Conservation (phyloP, 2,329 filamentous ascomycete species). For the Colletotrichum cereale region DNA sequence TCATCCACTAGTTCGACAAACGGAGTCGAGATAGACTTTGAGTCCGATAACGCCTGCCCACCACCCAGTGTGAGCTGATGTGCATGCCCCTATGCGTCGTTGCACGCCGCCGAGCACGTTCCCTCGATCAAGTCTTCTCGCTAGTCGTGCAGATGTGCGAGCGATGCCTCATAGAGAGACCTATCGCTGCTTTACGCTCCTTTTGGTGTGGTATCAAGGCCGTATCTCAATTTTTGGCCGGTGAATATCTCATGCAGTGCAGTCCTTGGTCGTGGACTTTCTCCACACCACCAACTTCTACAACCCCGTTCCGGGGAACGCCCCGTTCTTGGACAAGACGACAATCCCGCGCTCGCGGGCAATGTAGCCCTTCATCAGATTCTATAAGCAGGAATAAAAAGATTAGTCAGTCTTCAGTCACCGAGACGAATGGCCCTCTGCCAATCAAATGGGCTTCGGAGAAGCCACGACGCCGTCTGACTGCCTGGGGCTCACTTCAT, state of each 20-base stretch:
- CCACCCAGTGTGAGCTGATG: constrained; percentile 1
- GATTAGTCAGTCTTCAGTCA: constrained; percentile 49
- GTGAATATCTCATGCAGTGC: constrained; percentile 3
- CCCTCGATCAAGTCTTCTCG: neutral
- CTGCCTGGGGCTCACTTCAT: constrained; percentile 11
- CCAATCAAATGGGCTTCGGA: neutral
- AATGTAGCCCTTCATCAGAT: constrained; percentile 98
- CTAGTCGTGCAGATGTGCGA: neutral
- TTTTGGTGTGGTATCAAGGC: neutral
- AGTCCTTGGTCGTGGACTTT: neutral
- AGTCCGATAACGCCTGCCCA: neutral
- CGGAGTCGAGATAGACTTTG: constrained; percentile 31
- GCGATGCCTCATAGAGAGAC: neutral
- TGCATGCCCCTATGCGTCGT: constrained; percentile 10
- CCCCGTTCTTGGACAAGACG: constrained; percentile 91
- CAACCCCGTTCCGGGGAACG: constrained; percentile 90
- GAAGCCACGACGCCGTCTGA: neutral
- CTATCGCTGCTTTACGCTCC: constrained; percentile 11
- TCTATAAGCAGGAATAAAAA: constrained; percentile 62
- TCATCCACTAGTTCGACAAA: neutral
- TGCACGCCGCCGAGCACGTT: neutral
- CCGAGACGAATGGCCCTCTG: neutral
- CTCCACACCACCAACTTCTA: constrained; percentile 47
- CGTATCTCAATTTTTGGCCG: constrained; percentile 6
- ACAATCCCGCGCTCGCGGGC: constrained; percentile 90